phyloP scores from a whole-genome alignment of 441 rosid species.

The Codiaeum variegatum region DNA sequence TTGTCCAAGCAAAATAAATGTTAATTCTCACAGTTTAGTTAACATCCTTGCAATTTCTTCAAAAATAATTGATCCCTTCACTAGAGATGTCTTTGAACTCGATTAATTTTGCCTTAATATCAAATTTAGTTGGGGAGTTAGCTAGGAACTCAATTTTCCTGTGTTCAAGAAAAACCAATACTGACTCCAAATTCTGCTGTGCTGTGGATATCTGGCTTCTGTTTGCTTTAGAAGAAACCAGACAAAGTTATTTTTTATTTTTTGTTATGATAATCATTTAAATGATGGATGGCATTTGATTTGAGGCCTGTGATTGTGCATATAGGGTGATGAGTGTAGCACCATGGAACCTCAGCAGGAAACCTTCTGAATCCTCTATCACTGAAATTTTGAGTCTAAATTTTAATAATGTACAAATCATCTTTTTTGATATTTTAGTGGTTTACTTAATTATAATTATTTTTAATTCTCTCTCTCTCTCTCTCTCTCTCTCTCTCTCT shows the following conservation, averaged over 20 bases:
- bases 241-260: too few species aligned
- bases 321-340: conserved; percentile 52
- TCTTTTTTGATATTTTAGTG: too few species aligned
- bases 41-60: not conserved
- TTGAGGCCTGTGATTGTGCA: conserved; percentile 12
- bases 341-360: conserved; percentile 47
- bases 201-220: not conserved
- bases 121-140: not conserved
- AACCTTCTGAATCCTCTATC: conserved; percentile 32
- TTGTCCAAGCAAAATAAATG: not conserved
- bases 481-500: too few species aligned
- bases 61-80: not conserved
- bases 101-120: not conserved
- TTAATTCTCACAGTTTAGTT: not conserved
- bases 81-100: not conserved
- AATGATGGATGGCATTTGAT: not conserved
- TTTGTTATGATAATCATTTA: not conserved
- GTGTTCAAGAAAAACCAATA: not conserved
- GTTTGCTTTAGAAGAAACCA: not conserved
- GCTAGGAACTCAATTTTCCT: not conserved
- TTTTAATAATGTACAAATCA: too few species aligned
- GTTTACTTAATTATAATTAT: too few species aligned
- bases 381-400: too few species aligned
- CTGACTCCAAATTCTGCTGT: not conserved
- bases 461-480: too few species aligned